These are phyloP conservation scores for Aspergillus japonicus DNA, from an alignment of 2,329 filamentous ascomycete species.

Conservation along the genomic window DNA sequence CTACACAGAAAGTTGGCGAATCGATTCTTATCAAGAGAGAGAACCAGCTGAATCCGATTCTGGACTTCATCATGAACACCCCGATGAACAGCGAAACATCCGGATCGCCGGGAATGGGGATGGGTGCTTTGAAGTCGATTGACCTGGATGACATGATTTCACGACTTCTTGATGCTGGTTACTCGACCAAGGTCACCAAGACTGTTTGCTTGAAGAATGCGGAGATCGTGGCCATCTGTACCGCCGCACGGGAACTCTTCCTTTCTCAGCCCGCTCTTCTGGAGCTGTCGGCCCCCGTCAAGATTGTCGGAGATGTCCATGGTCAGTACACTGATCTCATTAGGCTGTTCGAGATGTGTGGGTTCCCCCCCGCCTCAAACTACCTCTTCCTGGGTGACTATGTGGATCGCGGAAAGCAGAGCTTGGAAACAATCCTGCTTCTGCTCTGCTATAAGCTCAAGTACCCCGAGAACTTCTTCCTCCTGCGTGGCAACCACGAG, in stretches of 20 bases:
- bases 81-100: slow-evolving; percentile 37
- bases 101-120: slow-evolving; percentile 66
- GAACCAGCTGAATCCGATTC: slow-evolving; percentile 66
- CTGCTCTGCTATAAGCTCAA: slow-evolving; percentile 96
- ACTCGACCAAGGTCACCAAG: slow-evolving; percentile 96
- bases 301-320: slow-evolving; percentile 96
- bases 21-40: slow-evolving; percentile 86
- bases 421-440: slow-evolving; percentile 87
- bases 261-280: slow-evolving; percentile 87
- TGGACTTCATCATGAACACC: slow-evolving; percentile 50
- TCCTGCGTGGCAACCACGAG: slow-evolving; percentile 92
- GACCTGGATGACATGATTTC: slow-evolving; percentile 98
- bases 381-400: slow-evolving; percentile 95
- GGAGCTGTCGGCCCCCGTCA: slow-evolving; percentile 90
- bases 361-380: slow-evolving; percentile 87
- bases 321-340: slow-evolving; percentile 96
- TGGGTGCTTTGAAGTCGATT: slow-evolving; percentile 86
- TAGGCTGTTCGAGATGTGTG: slow-evolving; percentile 97
- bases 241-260: slow-evolving; percentile 82
- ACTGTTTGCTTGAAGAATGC: slow-evolving; percentile 96
- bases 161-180: slow-evolving; percentile 87
- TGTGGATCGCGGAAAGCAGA: slow-evolving; percentile 94
- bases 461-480: slow-evolving; percentile 95
- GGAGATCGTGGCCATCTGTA: slow-evolving; percentile 91
- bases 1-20: slow-evolving; percentile 71